Conservation (phyloP, 805 yeast genomes). For the Candida nonsorbophila region DNA sequence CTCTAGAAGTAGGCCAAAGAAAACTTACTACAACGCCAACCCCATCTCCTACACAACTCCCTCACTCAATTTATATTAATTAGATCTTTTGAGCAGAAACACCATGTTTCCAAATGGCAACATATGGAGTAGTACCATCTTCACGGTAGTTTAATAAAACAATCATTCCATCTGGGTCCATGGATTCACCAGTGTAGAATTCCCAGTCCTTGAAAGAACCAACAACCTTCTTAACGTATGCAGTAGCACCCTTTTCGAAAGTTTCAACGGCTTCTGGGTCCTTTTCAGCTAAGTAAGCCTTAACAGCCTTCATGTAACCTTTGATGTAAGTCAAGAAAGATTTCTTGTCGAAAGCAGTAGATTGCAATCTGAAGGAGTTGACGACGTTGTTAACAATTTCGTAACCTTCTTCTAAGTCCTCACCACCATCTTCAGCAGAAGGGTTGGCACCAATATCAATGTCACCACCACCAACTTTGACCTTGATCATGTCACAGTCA, state of each 20-base stretch:
- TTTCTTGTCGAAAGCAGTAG: slow-evolving; percentile 95
- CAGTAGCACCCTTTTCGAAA: slow-evolving; percentile 96
- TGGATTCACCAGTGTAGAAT: slow-evolving; percentile 98
- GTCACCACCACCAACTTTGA: slow-evolving; percentile 84
- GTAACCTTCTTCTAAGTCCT: slow-evolving; percentile 74
- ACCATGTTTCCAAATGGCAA: slow-evolving; percentile 99
- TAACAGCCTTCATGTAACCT: slow-evolving; percentile 97
- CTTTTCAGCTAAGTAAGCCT: slow-evolving; percentile 83
- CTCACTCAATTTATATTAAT: too few species aligned
- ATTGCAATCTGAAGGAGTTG: slow-evolving; percentile 96
- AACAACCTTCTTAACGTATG: slow-evolving; percentile 94
- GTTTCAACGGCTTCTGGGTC: slow-evolving; percentile 81
- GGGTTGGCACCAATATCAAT: slow-evolving; percentile 99
- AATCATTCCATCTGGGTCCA: slow-evolving; percentile 99
- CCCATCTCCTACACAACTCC: too few species aligned
- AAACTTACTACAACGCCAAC: too few species aligned
- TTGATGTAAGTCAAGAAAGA: slow-evolving; percentile 94
- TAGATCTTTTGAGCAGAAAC: slow-evolving; percentile 84
- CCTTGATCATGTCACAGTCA: slow-evolving; percentile 87
- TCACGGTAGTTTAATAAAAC: slow-evolving; percentile 99
- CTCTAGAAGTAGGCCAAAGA: too few species aligned
- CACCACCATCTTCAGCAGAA: slow-evolving; percentile 93
- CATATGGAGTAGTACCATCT: slow-evolving; percentile 97
- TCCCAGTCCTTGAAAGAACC: slow-evolving; percentile 98
- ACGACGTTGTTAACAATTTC: slow-evolving; percentile 97